phyloP scores from a whole-genome alignment of 306 rosid species.

The Begonia masoniana region DNA sequence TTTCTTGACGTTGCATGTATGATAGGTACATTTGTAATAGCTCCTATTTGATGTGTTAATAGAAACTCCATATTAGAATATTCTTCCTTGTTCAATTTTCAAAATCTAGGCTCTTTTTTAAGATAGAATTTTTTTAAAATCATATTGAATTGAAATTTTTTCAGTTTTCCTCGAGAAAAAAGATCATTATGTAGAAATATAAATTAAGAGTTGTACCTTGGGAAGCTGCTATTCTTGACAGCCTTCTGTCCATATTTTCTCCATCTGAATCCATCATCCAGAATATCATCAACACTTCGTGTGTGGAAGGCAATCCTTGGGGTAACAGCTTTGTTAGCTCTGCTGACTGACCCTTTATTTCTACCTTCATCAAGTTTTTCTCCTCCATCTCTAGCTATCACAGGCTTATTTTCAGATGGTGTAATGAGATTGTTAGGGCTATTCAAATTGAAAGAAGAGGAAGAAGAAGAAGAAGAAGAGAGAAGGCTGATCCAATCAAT shows the following conservation, averaged over 20 bases:
- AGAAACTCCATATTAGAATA: background rate
- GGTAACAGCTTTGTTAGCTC: background rate
- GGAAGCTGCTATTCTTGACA: slow-evolving; percentile 7
- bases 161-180: too few species aligned
- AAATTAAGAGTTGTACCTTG: slow-evolving; percentile 1
- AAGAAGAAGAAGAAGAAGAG: background rate
- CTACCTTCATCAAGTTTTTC: background rate
- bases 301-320: slow-evolving; percentile 8
- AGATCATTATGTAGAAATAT: too few species aligned
- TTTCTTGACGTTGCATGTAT: slow-evolving; percentile 10
- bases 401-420: too few species aligned
- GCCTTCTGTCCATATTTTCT: slow-evolving; percentile 8
- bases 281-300: slow-evolving; percentile 8
- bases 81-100: background rate
- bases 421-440: background rate
- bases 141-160: background rate
- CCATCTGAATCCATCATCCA: slow-evolving; percentile 8
- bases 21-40: slow-evolving; percentile 3
- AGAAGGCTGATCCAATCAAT: background rate
- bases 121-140: background rate
- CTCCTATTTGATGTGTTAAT: slow-evolving; percentile 1
- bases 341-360: slow-evolving; percentile 1
- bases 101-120: too few species aligned
- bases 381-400: background rate
- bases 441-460: background rate